Conservation (phyloP, 495 filamentous ascomycete species). For the Penicillium goetzii region DNA sequence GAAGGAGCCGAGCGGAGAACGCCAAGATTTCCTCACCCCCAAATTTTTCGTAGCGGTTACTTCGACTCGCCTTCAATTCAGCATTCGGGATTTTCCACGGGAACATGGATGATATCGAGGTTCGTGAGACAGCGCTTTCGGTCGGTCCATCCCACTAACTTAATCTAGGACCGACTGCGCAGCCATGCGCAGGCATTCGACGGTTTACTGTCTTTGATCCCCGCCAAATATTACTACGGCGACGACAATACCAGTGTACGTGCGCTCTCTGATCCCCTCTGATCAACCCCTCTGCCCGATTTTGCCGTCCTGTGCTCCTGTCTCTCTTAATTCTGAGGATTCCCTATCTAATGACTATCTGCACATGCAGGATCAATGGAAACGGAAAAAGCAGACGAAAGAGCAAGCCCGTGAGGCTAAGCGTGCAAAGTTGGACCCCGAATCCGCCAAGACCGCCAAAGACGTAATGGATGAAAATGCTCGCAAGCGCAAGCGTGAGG, state of each 20-base stretch:
- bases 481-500: conserved; percentile 68
- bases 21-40: conserved; percentile 50
- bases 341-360: conserved; percentile 42
- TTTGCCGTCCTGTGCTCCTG: conserved; percentile 12
- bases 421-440: conserved; percentile 83
- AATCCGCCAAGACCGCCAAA: conserved; percentile 76
- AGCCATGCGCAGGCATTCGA: conserved; percentile 87
- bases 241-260: conserved; percentile 78
- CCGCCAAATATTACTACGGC: conserved; percentile 89
- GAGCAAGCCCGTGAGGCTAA: conserved; percentile 76
- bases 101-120: conserved; percentile 53
- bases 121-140: conserved; percentile 30
- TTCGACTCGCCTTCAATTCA: conserved; percentile 11
- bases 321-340: conserved; percentile 14
- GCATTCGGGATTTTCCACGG: conserved; percentile 8
- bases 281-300: conserved; percentile 2
- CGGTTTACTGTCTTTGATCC: conserved; percentile 88
- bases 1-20: conserved; percentile 44
- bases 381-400: conserved; percentile 85
- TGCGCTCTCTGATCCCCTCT: conserved; percentile 29
- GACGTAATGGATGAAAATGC: conserved; percentile 84
- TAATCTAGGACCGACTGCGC: conserved; percentile 72
- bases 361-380: conserved; percentile 75
- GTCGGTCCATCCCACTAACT: conserved; percentile 17
- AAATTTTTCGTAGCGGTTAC: conserved; percentile 41